A percentile compares a stretch with the other conserved stretches of the same genome.
Conservation (phyloP, 2,329 filamentous ascomycete genomes). For the Colletotrichum salicis region DNA sequence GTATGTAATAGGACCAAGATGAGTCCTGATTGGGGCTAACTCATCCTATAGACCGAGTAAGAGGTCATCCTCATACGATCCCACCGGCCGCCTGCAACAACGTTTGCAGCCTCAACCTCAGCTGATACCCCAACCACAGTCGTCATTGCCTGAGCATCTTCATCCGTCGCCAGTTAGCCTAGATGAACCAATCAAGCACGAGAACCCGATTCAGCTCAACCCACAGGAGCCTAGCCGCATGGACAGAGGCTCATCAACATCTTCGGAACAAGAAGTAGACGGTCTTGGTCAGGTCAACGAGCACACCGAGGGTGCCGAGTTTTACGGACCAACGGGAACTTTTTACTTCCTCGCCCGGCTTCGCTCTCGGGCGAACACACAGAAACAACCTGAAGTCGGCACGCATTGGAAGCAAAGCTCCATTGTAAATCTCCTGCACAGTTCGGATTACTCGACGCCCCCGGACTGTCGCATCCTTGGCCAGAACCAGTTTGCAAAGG, state of each 20-base stretch:
- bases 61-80: not conserved
- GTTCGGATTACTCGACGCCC: conserved; percentile 36
- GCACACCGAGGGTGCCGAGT: conserved; percentile 35
- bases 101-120: conserved; percentile 1
- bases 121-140: not conserved
- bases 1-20: not conserved
- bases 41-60: not conserved
- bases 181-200: conserved; percentile 28
- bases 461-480: conserved; percentile 21
- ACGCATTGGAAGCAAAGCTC: conserved; percentile 20
- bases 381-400: conserved; percentile 3
- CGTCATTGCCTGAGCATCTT: not conserved
- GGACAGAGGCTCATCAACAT: conserved; percentile 13
- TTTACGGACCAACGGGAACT: conserved; percentile 34
- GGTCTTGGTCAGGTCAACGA: conserved; percentile 33
- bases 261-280: conserved; percentile 31
- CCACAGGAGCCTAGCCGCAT: not conserved
- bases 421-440: conserved; percentile 37
- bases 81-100: conserved; percentile 14
- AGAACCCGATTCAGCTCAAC: not conserved
- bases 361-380: conserved; percentile 29
- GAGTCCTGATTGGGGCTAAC: not conserved
- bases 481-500: conserved; percentile 17
- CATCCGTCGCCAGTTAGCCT: conserved; percentile 27
- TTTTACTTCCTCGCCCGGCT: conserved; percentile 34